Evolutionary conservation across 108 stramenopile genomes (phyloP).

Genomic region (Stephanodiscus triporus): DNA sequence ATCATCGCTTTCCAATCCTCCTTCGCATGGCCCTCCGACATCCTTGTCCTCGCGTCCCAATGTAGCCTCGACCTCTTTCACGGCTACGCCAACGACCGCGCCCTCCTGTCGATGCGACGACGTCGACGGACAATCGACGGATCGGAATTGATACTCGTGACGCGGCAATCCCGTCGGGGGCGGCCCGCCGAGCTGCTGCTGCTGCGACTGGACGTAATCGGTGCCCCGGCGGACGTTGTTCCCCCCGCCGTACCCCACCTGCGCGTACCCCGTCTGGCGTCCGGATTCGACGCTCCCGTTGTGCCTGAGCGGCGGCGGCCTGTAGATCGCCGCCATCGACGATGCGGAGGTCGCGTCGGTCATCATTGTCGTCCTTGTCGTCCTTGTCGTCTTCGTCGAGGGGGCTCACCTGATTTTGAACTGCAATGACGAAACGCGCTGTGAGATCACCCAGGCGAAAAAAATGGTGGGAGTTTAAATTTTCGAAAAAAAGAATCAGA

Average conservation of each 20-base stretch:
- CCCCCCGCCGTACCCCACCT: neutral
- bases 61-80: neutral
- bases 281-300: slow-evolving; percentile 3
- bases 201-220: neutral
- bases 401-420: too few species aligned
- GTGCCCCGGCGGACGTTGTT: neutral
- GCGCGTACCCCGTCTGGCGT: neutral
- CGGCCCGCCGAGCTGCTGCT: neutral
- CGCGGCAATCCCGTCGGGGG: neutral
- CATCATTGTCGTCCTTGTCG: too few species aligned
- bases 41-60: too few species aligned
- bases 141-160: slow-evolving; percentile 33
- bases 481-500: too few species aligned
- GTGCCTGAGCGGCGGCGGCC: slow-evolving; percentile 5
- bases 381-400: slow-evolving; percentile 7
- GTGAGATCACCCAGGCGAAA: too few species aligned
- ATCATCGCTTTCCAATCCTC: neutral
- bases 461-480: too few species aligned
- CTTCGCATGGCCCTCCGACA: too few species aligned
- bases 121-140: slow-evolving; percentile 40
- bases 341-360: neutral
- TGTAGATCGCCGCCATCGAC: neutral
- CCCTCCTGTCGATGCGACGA: neutral
- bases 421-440: too few species aligned
- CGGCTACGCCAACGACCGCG: neutral